Conservation (phyloP, 208 protist species). For the Leishmania amazonensis region DNA sequence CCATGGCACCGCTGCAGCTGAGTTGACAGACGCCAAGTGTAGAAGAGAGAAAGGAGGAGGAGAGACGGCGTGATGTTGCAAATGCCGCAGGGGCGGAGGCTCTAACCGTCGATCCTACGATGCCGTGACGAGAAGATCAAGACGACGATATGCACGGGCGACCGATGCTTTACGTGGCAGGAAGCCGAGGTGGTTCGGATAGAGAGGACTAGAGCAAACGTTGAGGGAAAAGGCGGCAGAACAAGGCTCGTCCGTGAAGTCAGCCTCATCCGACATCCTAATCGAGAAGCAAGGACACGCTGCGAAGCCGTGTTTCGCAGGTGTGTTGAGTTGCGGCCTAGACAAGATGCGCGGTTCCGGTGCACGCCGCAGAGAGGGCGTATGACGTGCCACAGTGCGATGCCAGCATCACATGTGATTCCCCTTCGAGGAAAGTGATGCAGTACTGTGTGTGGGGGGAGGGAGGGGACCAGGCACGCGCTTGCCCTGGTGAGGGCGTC, state of each 20-base stretch:
- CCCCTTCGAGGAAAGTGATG: background rate
- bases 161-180: background rate
- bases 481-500: background rate
- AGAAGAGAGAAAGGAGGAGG: background rate
- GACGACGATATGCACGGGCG: background rate
- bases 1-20: constrained; percentile 41
- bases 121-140: background rate
- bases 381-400: background rate
- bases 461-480: background rate
- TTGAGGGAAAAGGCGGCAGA: background rate
- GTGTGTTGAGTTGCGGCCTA: background rate
- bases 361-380: background rate
- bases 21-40: background rate
- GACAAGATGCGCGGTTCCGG: background rate
- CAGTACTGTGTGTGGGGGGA: background rate
- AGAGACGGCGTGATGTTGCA: background rate
- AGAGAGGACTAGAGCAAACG: background rate
- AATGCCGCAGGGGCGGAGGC: background rate
- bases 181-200: background rate
- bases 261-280: background rate
- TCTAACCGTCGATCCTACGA: background rate
- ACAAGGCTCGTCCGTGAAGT: background rate
- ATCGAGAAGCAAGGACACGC: background rate
- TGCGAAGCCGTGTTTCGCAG: background rate
- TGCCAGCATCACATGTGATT: background rate